Evolutionary conservation across 768 basidiomycete species (phyloP), one percentile per base, ranked within the genome.

Genomic region (Boletus sensibilis): DNA sequence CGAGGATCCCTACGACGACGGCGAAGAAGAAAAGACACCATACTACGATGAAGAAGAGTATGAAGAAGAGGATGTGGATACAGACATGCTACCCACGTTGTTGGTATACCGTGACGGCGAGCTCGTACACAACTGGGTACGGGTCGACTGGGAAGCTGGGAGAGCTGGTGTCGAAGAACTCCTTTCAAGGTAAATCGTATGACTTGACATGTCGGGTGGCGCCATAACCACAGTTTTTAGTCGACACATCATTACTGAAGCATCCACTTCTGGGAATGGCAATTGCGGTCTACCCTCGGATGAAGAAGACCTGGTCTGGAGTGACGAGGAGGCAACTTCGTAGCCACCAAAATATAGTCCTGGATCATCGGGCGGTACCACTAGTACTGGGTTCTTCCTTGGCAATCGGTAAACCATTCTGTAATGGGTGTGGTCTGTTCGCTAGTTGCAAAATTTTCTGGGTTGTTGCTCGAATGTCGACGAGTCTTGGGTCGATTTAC

Each of bases 101-200:
- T 78, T 91, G 13, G 87, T 89, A 5, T 92, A 92, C 63, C 86
- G 84, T 18, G 84, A 82, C 55, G 90, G 91, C 18, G 83, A 90
- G 58, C 81, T 93, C n/a, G 82, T 91, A n/a, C 82, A 90, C 63
- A 90, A 89, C 47, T 93, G 91, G 91, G 87, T 93, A 10, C 79
- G 91, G 25, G 90, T 92, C 5, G 90, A 93, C 68, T 92, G 90
- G 91, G 90, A 90, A 68, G 88, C 87, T 0, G 85, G 84, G 13
- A 65, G 73, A 34, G 79, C 79, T n/a, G 87, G 85, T 25, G 65
- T 92, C 0, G 86, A 89, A 59, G 87, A 88, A 42, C 72, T 89
- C 8, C 75, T 92, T 16, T 76, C 79, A 63, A 82, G 78, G 88
- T 90, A 57, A 52, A 42, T 42, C 45, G 41, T 27, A 44, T 10